These are phyloP conservation scores for Solanum piurae DNA, from an alignment of 257 asterid genomes.

Conservation along the genomic window DNA sequence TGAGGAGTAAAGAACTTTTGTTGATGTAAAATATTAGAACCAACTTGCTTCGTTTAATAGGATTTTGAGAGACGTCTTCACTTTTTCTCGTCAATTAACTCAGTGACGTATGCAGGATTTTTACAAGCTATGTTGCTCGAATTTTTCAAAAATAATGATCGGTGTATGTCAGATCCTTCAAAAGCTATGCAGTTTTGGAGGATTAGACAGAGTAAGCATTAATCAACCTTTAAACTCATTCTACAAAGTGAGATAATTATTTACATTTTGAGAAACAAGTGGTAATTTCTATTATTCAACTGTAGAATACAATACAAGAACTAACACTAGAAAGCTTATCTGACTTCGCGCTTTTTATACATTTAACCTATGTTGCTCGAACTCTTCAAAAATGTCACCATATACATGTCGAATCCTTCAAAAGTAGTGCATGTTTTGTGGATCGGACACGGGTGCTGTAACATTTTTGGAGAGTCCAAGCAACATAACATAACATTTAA, in stretches of 20 bases:
- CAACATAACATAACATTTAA: background rate
- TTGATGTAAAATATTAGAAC: background rate
- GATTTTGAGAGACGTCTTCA: background rate
- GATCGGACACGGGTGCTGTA: background rate
- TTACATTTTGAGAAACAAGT: slow-evolving; percentile 16
- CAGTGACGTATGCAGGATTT: background rate
- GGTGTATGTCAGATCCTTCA: background rate
- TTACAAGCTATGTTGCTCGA: background rate
- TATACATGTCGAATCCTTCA: background rate
- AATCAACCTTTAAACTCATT: background rate
- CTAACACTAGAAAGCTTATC: slow-evolving; percentile 10
- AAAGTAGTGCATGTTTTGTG: background rate
- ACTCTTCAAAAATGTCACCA: background rate
- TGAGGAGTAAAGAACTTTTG: background rate
- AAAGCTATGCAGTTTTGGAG: background rate
- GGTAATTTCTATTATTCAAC: slow-evolving; percentile 10
- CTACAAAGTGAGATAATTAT: background rate
- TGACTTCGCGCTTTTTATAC: slow-evolving; percentile 10
- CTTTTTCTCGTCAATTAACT: background rate
- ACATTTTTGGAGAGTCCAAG: background rate
- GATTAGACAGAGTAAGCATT: background rate
- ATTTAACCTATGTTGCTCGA: background rate
- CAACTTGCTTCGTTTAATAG: background rate
- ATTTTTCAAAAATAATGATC: background rate
- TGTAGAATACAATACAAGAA: slow-evolving; percentile 12